Base-by-base conservation (phyloP, 768 basidiomycete genomes). In the Lactarius quietus region DNA sequence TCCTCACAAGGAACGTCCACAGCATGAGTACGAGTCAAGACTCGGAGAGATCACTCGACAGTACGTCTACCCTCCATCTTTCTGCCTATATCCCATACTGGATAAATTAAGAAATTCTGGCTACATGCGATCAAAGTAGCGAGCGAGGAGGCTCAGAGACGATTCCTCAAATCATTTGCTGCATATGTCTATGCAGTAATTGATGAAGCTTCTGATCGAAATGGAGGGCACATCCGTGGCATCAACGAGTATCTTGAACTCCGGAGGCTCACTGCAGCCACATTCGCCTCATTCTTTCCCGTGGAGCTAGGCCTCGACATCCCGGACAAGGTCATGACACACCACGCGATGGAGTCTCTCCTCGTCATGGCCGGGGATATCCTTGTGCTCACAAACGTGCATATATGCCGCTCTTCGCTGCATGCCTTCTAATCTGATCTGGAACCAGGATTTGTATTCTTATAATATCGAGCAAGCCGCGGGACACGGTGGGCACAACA, bases 401-500 rank as follows among this genome's bases (percentile, higher is more conserved):
- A 66, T 71, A 54, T 14, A 29, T 6, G 29, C 43, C 53, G 17
- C 12, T 31, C 9, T 45, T 20, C 8, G 3, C 6, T 20, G 3
- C 3, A 5, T 17, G 6, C 18, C 9, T 10, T 72, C 45, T 14
- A 3, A 1, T 17, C 41, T 61, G 51, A 54, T 38, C 10, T 5
- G 23, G 45, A 26, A 26, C 23, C 43, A 81, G 77, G 79, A 80
- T 65, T 63, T 79, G 23, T 77, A 74, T 64, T 81, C 79, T 12
- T 80, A 77, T 68, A 72, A 74, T 36, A 73, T 72, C 23, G 79
- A 81, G 60, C 76, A 79, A 59, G 75, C 79, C 14, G 71, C 74
- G n/a, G 79, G 80, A 1, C 70, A 77, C 15, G 78, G 74, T 31
- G 70, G 70, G 20, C 78, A 80, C 66, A 83, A 83, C 57, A 70